These are phyloP conservation scores for Mallotus nudiflorus DNA, from an alignment of 345 rosid genomes.

Conservation along the genomic window DNA sequence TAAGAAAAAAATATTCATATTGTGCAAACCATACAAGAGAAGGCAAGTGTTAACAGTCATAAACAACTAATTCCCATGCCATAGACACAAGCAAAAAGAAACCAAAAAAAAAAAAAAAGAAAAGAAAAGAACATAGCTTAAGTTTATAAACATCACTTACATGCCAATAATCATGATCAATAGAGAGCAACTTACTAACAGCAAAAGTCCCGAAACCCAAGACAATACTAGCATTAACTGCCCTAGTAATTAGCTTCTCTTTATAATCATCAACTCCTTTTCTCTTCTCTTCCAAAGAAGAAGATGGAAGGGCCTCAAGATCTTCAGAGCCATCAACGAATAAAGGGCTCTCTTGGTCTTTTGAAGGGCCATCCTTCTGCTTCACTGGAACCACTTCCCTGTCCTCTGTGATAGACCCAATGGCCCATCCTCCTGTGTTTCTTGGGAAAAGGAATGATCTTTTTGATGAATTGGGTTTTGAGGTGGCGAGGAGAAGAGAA, in stretches of 20 bases:
- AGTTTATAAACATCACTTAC: conserved; percentile 48
- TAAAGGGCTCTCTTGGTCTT: conserved; percentile 21
- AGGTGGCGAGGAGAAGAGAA: conserved; percentile 18
- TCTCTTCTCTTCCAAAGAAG: conserved; percentile 17
- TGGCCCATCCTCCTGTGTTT: conserved; percentile 39
- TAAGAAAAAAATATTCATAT: not conserved
- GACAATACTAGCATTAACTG: conserved; percentile 74
- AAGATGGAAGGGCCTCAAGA: conserved; percentile 27
- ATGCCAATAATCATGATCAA: conserved; percentile 96
- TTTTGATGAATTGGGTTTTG: conserved; percentile 13
- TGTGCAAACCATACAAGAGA: conserved; percentile 1
- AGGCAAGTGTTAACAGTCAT: not conserved
- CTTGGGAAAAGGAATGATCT: conserved; percentile 14
- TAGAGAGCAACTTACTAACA: conserved; percentile 65
- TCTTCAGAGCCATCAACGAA: conserved; percentile 30
- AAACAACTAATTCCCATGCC: not conserved
- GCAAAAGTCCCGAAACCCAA: conserved; percentile 79
- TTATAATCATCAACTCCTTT: conserved; percentile 18
- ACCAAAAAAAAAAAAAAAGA: too few relatives aligned
- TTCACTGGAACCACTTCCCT: conserved; percentile 44
- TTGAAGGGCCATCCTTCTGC: conserved; percentile 16
- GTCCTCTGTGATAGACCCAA: conserved; percentile 54
- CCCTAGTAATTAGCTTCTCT: conserved; percentile 48
- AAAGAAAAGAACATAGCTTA: not conserved
- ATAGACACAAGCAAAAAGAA: conserved; percentile 7